Base-by-base conservation (phyloP, 495 filamentous ascomycete genomes). In the Cryomyces antarcticus region DNA sequence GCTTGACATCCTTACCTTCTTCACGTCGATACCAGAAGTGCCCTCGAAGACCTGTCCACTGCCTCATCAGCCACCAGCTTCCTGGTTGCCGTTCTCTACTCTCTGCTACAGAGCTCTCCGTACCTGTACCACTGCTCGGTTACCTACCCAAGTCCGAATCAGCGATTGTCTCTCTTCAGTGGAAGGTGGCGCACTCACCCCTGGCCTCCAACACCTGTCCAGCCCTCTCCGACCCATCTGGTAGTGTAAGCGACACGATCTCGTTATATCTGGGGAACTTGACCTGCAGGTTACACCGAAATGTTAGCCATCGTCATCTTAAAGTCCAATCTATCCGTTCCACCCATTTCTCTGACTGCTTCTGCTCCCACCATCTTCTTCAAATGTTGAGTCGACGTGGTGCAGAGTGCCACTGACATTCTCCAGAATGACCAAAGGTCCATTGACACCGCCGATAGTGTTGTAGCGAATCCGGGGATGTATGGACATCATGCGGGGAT, bases 251-350 rank as follows among this genome's bases (percentile, higher is more conserved):
- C 49, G 81, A 84, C 39, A 99, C 92, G 62, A 99, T 96, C 66
- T 99, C 92, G 57, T 95, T 96, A 67, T 82, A 97, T 52, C 78
- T 69, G 42, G 89, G 89, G 62, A 82, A 93, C 80, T 97, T 97
- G 66, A 96, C 86, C 77, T 93, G 53, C 45, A 5, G 6, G 7
- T 24, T 24, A 2, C 17, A 24, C 17, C 17, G 17, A 24, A 24
- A 24, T 24, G 17, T 24, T 24, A 24, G 17, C 17, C 17, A 24
- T 24, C 17, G 17, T 24, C 17, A 24, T 24, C 17, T 24, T 24
- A 24, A 24, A 24, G 17, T 2, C 17, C 17, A 24, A 24, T 24
- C 17, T 2, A 24, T 24, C 17, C 17, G 17, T 24, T 24, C 17
- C 17, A 24, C 17, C 17, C 17, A 24, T 24, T 24, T 24, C 17